A percentile compares a stretch with the other conserved stretches of the same genome.
Evolutionary conservation across 192 early-diverging fungal species (phyloP).

Genomic region (Backusella tarrabulga): DNA sequence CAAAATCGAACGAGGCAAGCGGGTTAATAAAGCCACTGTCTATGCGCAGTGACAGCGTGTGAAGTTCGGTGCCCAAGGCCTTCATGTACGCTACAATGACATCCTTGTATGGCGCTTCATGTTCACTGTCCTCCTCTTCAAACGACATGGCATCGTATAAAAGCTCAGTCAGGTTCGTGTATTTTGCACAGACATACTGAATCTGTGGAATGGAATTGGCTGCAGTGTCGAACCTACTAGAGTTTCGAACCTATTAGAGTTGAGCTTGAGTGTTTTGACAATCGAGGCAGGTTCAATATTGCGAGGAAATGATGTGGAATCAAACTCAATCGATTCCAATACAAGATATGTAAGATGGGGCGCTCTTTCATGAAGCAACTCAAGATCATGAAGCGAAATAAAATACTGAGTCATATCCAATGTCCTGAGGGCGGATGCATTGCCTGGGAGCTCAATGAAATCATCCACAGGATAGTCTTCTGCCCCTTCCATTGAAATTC

Average conservation of each 20-base stretch:
- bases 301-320: neutral
- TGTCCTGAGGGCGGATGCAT: neutral
- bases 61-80: neutral
- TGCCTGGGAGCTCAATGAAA: neutral
- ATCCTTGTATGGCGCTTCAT: neutral
- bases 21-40: neutral
- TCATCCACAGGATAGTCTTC: neutral
- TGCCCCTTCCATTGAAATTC: neutral
- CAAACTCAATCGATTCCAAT: neutral
- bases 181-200: neutral
- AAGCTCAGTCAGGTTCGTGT: neutral
- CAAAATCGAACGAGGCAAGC: neutral
- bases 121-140: neutral
- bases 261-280: neutral
- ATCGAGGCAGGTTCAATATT: neutral
- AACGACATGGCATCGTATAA: neutral
- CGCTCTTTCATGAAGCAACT: neutral
- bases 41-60: neutral
- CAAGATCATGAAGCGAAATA: neutral
- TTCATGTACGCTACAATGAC: neutral
- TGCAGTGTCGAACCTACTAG: neutral
- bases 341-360: neutral
- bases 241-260: too few relatives aligned
- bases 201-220: neutral
- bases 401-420: neutral